Evolutionary conservation across 805 yeast species (phyloP).

Genomic region (Kuraishia piskuri): DNA sequence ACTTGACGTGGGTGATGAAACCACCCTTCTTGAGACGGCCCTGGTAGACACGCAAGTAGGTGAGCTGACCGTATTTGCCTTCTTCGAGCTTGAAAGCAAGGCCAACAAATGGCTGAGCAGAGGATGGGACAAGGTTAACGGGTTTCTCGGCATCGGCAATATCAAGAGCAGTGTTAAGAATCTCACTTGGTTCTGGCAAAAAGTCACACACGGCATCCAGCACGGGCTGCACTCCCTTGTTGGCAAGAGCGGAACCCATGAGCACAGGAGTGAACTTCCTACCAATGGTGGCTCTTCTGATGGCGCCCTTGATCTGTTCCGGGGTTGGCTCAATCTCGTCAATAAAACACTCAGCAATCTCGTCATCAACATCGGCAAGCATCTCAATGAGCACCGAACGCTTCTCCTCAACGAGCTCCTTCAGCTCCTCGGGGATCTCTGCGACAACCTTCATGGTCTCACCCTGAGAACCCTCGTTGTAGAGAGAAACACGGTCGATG

Average conservation of each 20-base stretch:
- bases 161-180: constrained; percentile 85
- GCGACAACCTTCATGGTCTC: constrained; percentile 55
- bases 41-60: constrained; percentile 95
- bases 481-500: constrained; percentile 77
- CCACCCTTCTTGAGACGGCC: constrained; percentile 89
- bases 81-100: constrained; percentile 98
- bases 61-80: constrained; percentile 95
- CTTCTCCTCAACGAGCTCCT: constrained; percentile 82
- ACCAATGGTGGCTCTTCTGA: constrained; percentile 91
- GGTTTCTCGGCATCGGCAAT: constrained; percentile 51
- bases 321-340: constrained; percentile 85
- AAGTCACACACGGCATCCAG: constrained; percentile 93
- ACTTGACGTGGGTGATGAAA: constrained; percentile 79
- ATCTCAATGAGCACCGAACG: constrained; percentile 82
- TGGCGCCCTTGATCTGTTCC: constrained; percentile 80
- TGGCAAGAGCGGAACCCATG: constrained; percentile 98
- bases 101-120: constrained; percentile 79
- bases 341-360: constrained; percentile 85
- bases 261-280: constrained; percentile 98
- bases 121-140: constrained; percentile 66
- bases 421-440: constrained; percentile 72
- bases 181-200: constrained; percentile 92
- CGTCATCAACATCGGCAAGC: constrained; percentile 96
- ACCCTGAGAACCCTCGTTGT: constrained; percentile 88
- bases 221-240: constrained; percentile 91